Conservation (phyloP, 768 basidiomycete species). For the Kondoa malvinella region DNA sequence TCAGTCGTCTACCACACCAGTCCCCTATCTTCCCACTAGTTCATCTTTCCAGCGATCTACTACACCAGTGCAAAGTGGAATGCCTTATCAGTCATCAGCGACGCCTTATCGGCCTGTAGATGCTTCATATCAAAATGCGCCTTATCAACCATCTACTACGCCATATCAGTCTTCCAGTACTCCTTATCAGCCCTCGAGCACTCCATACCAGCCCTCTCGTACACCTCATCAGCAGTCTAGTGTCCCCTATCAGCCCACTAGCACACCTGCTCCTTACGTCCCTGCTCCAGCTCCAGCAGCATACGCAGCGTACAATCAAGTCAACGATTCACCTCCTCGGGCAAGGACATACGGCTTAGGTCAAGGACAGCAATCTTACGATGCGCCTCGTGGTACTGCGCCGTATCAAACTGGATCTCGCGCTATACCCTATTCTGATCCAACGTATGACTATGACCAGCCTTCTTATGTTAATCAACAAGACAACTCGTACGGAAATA, state of each 20-base stretch:
- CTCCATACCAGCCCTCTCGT: background rate
- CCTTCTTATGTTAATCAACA: background rate
- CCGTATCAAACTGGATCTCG: background rate
- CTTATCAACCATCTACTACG: background rate
- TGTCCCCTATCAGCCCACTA: background rate
- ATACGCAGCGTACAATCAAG: background rate
- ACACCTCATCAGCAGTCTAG: background rate
- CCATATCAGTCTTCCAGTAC: background rate
- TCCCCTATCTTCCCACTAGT: too few species aligned
- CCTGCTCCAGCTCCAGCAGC: background rate
- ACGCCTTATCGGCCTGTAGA: too few species aligned
- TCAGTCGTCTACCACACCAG: too few species aligned
- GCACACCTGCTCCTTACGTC: background rate
- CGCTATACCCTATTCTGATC: background rate
- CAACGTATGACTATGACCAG: background rate
- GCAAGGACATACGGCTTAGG: background rate
- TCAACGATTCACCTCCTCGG: background rate
- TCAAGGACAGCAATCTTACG: background rate
- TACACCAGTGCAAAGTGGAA: too few species aligned
- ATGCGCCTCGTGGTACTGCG: background rate
- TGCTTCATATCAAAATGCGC: too few species aligned
- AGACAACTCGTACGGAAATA: background rate
- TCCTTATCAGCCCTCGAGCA: background rate
- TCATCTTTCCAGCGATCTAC: too few species aligned
- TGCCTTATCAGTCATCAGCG: too few species aligned